Percentiles rank a stretch among this genome's conserved stretches.
Evolutionary conservation across 441 rosid genomes (phyloP).

Genomic region (Adansonia madagascariensis): DNA sequence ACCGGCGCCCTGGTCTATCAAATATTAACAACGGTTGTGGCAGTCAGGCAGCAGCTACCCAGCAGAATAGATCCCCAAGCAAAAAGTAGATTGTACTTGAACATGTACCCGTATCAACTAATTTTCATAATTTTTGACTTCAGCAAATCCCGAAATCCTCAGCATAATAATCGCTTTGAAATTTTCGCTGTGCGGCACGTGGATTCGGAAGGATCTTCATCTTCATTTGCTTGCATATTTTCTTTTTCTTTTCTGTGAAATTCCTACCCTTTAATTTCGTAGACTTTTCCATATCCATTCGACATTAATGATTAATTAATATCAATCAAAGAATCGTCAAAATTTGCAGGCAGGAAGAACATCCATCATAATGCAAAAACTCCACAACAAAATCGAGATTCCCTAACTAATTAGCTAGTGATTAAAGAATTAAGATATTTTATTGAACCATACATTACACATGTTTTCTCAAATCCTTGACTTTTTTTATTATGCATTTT

Average conservation of each 20-base stretch:
- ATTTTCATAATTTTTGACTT: too few species aligned
- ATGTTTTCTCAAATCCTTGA: neutral
- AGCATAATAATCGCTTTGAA: too few species aligned
- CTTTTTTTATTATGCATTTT: neutral
- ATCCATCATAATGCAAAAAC: neutral
- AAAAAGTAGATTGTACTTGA: neutral
- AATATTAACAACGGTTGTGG: neutral
- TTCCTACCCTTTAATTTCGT: neutral
- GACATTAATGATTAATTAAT: too few species aligned
- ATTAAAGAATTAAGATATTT: neutral
- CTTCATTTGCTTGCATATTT: too few species aligned
- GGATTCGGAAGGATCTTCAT: too few species aligned
- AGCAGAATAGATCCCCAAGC: neutral
- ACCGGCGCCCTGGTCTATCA: neutral
- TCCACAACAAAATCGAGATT: neutral
- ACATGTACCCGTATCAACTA: neutral
- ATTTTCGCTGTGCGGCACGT: too few species aligned
- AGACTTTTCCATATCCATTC: neutral
- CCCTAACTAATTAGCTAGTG: neutral
- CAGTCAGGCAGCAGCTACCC: neutral
- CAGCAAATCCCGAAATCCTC: too few species aligned
- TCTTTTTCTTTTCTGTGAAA: too few species aligned
- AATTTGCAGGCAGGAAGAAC: neutral
- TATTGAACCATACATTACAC: neutral
- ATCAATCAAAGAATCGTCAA: neutral